These are phyloP conservation scores for Kockovaella imperatae DNA, from an alignment of 768 basidiomycete species.

Conservation along the genomic window DNA sequence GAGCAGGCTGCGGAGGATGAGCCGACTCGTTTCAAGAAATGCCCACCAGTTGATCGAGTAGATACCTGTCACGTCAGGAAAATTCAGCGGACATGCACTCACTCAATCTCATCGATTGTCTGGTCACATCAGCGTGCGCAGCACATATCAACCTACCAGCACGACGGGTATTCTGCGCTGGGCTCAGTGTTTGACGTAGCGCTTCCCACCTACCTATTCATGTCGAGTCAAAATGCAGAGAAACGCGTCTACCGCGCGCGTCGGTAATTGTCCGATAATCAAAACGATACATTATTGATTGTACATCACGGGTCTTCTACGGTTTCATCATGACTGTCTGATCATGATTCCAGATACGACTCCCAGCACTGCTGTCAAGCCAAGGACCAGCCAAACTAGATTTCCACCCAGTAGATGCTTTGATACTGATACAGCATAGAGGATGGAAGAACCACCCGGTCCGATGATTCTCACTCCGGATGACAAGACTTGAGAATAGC, in stretches of 20 bases:
- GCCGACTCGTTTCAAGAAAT: background rate
- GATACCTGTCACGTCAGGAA: conserved; percentile 12
- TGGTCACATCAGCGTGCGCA: conserved; percentile 1
- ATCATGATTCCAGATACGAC: background rate
- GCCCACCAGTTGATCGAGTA: conserved; percentile 29
- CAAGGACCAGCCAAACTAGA: conserved; percentile 25
- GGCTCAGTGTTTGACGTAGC: background rate
- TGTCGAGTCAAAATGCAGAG: conserved; percentile 32
- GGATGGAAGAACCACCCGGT: conserved; percentile 21
- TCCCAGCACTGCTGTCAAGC: conserved; percentile 7
- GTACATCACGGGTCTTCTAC: too few species aligned
- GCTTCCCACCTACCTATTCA: background rate
- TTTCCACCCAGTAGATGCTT: conserved; percentile 25
- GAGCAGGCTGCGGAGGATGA: conserved; percentile 17
- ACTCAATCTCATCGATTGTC: conserved; percentile 40
- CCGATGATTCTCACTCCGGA: conserved; percentile 26
- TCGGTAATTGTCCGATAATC: too few species aligned
- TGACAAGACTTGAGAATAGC: conserved; percentile 29
- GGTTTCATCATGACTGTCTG: too few species aligned
- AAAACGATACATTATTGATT: too few species aligned
- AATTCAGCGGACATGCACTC: background rate
- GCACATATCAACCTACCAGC: conserved; percentile 13
- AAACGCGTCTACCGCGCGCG: conserved; percentile 9
- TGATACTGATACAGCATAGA: conserved; percentile 34
- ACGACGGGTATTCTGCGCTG: conserved; percentile 24